Evolutionary conservation across 2,329 filamentous ascomycete genomes (phyloP), one percentile per base, ranked within the genome.

Genomic region (Cladobotryum protrusum): DNA sequence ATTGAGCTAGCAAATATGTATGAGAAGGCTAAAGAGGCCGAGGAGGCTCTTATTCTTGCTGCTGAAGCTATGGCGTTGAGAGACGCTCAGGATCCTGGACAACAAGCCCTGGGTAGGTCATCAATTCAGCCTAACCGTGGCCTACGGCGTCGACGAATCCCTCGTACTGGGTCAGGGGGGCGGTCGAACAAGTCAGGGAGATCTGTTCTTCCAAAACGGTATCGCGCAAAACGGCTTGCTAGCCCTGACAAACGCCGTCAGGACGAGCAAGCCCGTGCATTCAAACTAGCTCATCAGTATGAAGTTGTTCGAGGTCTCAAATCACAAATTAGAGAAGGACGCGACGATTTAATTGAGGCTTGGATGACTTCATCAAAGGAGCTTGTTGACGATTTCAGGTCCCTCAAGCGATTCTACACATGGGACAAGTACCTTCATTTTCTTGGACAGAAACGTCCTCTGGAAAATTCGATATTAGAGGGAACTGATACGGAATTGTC

Each of bases 1-100:
- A 82, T 87, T 29, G 82, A 89, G 59, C 74, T 96, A 9, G 89
- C 89, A 12, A 90, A 87, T 59, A 81, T 96, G 66, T 96, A 95
- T 61, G 89, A 95, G 63, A 82, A 78, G 55, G 78, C 79, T 41
- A 83, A 83, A 54, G 81, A 85, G 68, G 82, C 79, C 18, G 86
- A 90, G 59, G 82, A 89, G 60, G 90, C 90, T 1, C 80, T 90
- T 52, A 83, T 86, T 52, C 79, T 90, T 45, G 82, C 88, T 44
- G 86, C 85, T 33, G 86, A 95, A 63, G 83, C 88, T 8, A 78
- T 92, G 57, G 75, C 81, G 32, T 71, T 90, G 18, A 78, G 79
- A 54, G 76, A 77, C 50, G 69, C 67, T 11, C 69, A 70, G 47
- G 69, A 71, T 17, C 59, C 66, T 20, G 43, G 48, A 29, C 46